Percentiles rank a stretch among this genome's conserved stretches.
Evolutionary conservation across 106 monocot genomes (phyloP).

Genomic region (Dendrobium catenatum): DNA sequence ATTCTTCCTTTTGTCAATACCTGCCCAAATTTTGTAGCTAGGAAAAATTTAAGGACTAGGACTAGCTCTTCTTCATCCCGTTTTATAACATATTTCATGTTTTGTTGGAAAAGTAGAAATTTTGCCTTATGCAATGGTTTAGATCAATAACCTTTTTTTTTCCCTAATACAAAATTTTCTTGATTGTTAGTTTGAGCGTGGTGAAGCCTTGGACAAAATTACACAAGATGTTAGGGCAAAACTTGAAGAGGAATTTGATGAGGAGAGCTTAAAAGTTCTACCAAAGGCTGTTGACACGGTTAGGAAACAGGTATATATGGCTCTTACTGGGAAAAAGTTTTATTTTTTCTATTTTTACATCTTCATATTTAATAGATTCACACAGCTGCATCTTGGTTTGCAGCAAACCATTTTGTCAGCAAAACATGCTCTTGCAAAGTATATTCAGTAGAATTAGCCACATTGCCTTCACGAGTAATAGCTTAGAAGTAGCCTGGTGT

Average conservation of each 20-base stretch:
- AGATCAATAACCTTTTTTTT: conserved; percentile 1
- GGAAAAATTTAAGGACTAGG: not conserved
- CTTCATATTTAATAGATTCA: not conserved
- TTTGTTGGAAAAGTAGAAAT: not conserved
- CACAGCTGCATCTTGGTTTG: not conserved
- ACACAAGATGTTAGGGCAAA: conserved; percentile 61
- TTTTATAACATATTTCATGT: not conserved
- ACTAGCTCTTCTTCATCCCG: not conserved
- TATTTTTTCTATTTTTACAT: not conserved
- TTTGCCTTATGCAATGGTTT: not conserved
- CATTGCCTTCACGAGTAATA: too few relatives aligned
- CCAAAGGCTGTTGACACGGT: conserved; percentile 74
- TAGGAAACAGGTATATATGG: conserved; percentile 68
- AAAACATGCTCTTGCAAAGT: not conserved
- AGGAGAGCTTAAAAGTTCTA: conserved; percentile 74
- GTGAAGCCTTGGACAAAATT: conserved; percentile 91
- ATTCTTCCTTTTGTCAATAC: not conserved
- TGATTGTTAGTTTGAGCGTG: conserved; percentile 79
- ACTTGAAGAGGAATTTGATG: conserved; percentile 88
- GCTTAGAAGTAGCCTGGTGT: not conserved
- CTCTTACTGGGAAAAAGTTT: not conserved
- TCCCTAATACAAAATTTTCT: not conserved
- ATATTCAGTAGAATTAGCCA: not conserved
- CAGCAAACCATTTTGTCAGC: not conserved
- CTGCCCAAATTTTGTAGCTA: not conserved